Evolutionary conservation across 164 flowering plant species (phyloP).

Genomic region (Buxus sempervirens): DNA sequence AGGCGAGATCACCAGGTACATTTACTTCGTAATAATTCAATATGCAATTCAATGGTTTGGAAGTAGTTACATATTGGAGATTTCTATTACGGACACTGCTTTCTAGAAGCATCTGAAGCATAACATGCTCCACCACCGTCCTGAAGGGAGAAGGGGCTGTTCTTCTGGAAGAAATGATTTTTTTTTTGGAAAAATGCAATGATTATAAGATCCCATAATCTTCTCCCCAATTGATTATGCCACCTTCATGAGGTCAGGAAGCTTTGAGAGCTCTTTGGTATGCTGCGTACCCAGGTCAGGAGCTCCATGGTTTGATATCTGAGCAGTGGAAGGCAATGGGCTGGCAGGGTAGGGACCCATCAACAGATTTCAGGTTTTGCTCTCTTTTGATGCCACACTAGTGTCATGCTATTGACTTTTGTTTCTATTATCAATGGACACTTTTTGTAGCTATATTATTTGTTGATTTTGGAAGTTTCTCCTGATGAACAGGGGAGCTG

Average conservation of each 20-base stretch:
- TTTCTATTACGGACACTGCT: neutral
- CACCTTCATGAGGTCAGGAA: conserved; percentile 40
- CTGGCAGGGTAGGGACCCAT: conserved; percentile 96
- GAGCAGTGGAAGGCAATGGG: conserved; percentile 98
- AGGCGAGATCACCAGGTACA: conserved; percentile 77
- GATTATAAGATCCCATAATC: too few relatives aligned
- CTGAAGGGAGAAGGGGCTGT: neutral
- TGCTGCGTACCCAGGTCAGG: conserved; percentile 69
- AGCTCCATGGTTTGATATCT: conserved; percentile 70
- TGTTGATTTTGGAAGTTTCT: neutral
- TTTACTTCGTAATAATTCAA: neutral
- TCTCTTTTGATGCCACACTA: neutral
- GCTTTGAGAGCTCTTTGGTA: conserved; percentile 79
- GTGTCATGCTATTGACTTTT: neutral
- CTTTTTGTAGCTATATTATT: neutral
- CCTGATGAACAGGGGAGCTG: conserved; percentile 69
- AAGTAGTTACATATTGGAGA: neutral
- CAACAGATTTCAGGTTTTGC: conserved; percentile 87
- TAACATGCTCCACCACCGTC: neutral
- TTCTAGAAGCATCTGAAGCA: neutral
- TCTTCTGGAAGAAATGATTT: neutral
- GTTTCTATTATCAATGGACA: neutral
- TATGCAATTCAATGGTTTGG: neutral
- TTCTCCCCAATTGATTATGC: conserved; percentile 6
- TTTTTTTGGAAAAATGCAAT: neutral